Evolutionary conservation across 371 early-diverging fungal species (phyloP).

Genomic region (Blyttiomyces sp.): DNA sequence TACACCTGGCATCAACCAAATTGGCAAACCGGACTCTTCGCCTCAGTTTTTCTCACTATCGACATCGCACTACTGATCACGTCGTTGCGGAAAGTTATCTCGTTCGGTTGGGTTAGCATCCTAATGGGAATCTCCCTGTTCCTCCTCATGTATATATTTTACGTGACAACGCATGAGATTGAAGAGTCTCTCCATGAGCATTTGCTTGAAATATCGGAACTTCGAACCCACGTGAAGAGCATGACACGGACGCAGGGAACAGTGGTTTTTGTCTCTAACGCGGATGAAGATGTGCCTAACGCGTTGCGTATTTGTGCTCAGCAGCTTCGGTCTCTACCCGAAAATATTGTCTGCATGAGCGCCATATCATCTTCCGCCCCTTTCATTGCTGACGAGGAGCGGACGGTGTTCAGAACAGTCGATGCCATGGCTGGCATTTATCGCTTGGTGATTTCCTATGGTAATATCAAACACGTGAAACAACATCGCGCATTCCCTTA

Average conservation of each 20-base stretch:
- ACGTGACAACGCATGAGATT: conserved; percentile 28
- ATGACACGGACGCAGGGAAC: conserved; percentile 36
- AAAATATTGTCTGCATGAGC: conserved; percentile 40
- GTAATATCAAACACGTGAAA: conserved; percentile 11
- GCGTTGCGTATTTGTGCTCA: conserved; percentile 37
- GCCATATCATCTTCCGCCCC: conserved; percentile 30
- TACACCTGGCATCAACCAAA: conserved; percentile 26
- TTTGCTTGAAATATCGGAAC: conserved; percentile 31
- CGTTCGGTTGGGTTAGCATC: conserved; percentile 30
- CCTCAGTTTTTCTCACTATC: conserved; percentile 13
- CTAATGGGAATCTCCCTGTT: conserved; percentile 26
- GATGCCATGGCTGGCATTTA: conserved; percentile 40
- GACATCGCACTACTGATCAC: conserved; percentile 28
- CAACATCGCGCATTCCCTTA: background rate
- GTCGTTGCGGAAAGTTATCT: conserved; percentile 26
- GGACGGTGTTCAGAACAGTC: conserved; percentile 36
- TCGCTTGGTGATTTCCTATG: conserved; percentile 41
- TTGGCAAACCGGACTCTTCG: conserved; percentile 28
- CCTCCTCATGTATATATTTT: conserved; percentile 33
- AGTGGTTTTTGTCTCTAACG: conserved; percentile 39
- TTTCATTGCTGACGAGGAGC: conserved; percentile 42
- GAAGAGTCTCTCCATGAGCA: conserved; percentile 24
- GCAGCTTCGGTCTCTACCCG: conserved; percentile 30
- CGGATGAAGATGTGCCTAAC: conserved; percentile 44
- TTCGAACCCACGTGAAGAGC: conserved; percentile 25